Percentiles rank a stretch among this genome's conserved stretches.
Conservation (phyloP, 345 rosid species). For the Pistacia integerrima region DNA sequence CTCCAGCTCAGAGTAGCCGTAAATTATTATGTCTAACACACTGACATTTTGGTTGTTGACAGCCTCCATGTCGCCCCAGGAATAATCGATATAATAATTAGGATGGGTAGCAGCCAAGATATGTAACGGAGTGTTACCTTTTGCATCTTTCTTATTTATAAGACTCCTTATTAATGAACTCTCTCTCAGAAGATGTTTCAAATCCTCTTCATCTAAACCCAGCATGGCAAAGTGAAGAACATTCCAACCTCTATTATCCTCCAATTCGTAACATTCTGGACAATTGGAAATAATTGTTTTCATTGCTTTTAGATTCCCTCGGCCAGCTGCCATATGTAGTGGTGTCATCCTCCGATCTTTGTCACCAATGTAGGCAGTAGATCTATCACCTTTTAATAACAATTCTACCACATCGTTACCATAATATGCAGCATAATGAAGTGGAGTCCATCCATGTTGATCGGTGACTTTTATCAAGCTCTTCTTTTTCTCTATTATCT, state of each 20-base stretch:
- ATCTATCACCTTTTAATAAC: neutral
- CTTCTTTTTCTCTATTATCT: neutral
- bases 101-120: too few relatives aligned
- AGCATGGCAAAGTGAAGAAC: conserved; percentile 8
- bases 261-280: neutral
- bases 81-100: too few relatives aligned
- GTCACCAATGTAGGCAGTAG: neutral
- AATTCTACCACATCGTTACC: rapidly evolving
- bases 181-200: neutral
- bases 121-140: neutral
- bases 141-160: neutral
- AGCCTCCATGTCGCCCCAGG: too few relatives aligned
- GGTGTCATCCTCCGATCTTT: neutral
- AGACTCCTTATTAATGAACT: neutral
- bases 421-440: neutral
- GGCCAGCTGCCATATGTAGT: conserved; percentile 10
- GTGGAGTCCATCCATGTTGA: neutral
- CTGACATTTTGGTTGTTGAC: too few relatives aligned
- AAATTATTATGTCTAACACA: too few relatives aligned
- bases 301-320: rapidly evolving
- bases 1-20: too few relatives aligned
- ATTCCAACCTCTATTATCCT: neutral
- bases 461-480: neutral
- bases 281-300: rapidly evolving
- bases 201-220: neutral